Conservation (phyloP, 441 rosid species). For the Pelargonium fulgidum region DNA sequence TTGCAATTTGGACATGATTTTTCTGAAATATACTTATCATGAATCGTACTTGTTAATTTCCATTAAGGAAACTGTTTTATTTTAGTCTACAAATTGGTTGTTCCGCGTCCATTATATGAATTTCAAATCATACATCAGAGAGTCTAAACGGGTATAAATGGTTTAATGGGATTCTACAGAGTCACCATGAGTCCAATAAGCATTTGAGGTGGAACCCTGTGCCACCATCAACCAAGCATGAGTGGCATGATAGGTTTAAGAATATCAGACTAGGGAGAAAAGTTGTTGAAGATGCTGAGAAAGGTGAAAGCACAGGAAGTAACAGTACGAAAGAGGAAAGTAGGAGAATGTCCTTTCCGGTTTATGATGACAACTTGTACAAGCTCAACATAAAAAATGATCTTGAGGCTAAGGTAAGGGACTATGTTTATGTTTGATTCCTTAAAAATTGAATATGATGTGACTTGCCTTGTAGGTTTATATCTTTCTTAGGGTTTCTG, state of each 20-base stretch:
- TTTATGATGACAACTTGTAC: constrained; percentile 61
- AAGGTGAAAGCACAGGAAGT: constrained; percentile 37
- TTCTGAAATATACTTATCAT: no score
- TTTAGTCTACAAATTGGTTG: neutral
- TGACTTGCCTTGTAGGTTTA: neutral
- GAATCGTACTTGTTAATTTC: neutral
- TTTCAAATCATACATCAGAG: no score
- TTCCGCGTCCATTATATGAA: neutral
- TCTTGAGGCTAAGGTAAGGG: constrained; percentile 66
- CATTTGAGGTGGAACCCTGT: constrained; percentile 51
- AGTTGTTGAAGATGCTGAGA: constrained; percentile 56
- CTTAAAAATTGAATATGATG: constrained; percentile 1
- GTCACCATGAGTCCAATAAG: constrained; percentile 46
- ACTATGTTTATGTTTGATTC: constrained; percentile 11
- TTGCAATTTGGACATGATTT: neutral
- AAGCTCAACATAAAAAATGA: constrained; percentile 60
- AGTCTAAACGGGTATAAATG: neutral
- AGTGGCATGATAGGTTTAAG: constrained; percentile 76
- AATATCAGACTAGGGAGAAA: constrained; percentile 60
- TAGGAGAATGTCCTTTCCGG: constrained; percentile 51
- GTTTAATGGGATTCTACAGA: constrained; percentile 32
- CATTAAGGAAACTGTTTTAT: neutral
- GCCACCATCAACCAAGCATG: constrained; percentile 54
- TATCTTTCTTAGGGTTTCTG: neutral
- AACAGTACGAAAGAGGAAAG: neutral